These are phyloP conservation scores for Aspergillus pseudoterreus DNA, from an alignment of 2,329 filamentous ascomycete genomes.

Conservation along the genomic window DNA sequence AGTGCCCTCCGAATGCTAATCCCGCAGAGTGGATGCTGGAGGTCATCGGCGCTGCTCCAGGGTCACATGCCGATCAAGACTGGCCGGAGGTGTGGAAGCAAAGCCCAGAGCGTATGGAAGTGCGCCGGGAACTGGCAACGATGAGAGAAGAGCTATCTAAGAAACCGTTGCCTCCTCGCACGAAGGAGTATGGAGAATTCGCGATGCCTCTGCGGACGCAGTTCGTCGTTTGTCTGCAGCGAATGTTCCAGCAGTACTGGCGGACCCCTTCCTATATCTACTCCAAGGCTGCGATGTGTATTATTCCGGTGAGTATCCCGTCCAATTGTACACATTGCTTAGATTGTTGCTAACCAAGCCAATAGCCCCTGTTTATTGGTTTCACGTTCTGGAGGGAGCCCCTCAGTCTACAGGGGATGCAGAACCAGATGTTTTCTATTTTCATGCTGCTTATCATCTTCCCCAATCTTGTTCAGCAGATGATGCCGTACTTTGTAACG, in stretches of 20 bases:
- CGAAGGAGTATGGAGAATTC: conserved; percentile 67
- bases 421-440: conserved; percentile 84
- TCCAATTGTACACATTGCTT: conserved; percentile 44
- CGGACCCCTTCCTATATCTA: conserved; percentile 84
- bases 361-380: conserved; percentile 69
- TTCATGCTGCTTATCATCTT: conserved; percentile 81
- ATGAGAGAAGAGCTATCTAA: conserved; percentile 28
- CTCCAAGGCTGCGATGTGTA: conserved; percentile 68
- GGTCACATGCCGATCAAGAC: conserved; percentile 56
- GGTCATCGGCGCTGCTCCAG: conserved; percentile 55
- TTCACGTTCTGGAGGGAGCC: conserved; percentile 73
- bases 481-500: conserved; percentile 54
- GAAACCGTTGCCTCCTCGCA: conserved; percentile 32
- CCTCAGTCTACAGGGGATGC: conserved; percentile 72
- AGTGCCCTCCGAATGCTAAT: conserved; percentile 60
- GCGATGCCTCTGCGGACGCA: conserved; percentile 69
- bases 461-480: conserved; percentile 49
- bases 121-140: conserved; percentile 47
- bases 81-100: conserved; percentile 61
- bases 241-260: conserved; percentile 89
- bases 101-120: conserved; percentile 50
- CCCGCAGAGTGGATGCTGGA: conserved; percentile 65
- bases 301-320: conserved; percentile 55
- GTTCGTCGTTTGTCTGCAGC: conserved; percentile 62
- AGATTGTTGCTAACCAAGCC: background rate